Evolutionary conservation across 345 rosid genomes (phyloP), one percentile per base, ranked within the genome.

Genomic region (Salix dunnii): DNA sequence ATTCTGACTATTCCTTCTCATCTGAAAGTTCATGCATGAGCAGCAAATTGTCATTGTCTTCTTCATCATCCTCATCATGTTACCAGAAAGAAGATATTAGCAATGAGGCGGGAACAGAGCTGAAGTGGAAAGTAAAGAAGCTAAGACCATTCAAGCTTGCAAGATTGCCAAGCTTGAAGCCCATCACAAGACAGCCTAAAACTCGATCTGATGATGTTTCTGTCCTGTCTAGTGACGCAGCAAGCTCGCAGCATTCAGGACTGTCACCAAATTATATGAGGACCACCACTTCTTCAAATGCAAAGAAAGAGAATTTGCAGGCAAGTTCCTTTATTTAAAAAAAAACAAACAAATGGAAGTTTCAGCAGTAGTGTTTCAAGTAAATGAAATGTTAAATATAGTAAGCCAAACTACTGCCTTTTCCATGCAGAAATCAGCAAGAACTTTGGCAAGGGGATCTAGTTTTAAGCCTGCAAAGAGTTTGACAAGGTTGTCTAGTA

Each of bases 401-500:
- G 20, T 27, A 60, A 58, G 67, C 31, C 40, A 20, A 55, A 40
- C 10, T 18, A 38, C 61, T 70, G 43, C 66, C 33, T 75, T 48
- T 77, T 13, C 67, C 58, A 76, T 30, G 80, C 87, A 94, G 97
- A 89, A 77, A 53, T 71, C 84, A 49, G 38, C 78, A 42, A 78
- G 79, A 81, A 58, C 75, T 63, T 82, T 85, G 76, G 78, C 78
- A 18, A 86, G 73, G 79, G 74, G 79, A 62, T 36, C 81, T 16
- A 85, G 85, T 78, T 76, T 80, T 62, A 85, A 82, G 85, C 81
- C 82, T 25, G 58, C 68, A 58, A 87, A 76, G 86, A 86, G 83
- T 74, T 31, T 88, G 62, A 73, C 86, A 36, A 88, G 87, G 77
- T 70, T 85, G 76, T 77, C 90, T 48, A 90, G 94, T 72, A 74